Evolutionary conservation across 1,284 basidiomycete species (phyloP), one percentile per base, ranked within the genome.

Genomic region (Microbotryum scabiosae): DNA sequence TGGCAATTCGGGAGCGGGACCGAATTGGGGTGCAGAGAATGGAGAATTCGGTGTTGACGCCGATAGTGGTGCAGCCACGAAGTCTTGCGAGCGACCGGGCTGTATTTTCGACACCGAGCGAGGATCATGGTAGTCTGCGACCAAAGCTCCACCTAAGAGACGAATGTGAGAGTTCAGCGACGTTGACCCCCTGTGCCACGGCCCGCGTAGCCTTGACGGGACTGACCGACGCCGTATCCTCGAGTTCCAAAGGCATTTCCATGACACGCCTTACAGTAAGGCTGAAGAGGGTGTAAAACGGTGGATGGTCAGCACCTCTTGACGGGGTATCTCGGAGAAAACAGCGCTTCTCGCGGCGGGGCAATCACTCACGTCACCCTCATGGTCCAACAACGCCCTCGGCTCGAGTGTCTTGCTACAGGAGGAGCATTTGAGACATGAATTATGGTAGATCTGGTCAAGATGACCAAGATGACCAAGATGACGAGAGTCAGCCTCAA

Each of bases 371-470:
- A 75, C 76, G 62, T 68, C 50, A 5, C 67, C 65, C 60, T 76
- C 76, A 58, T 78, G 76, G 63, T 77, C 75, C 9, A 76, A 72
- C 18, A 77, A 57, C 16, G 68, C 62, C 5, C 75, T 72, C 12
- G 75, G 71, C 61, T 78, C 76, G 20, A 78, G 70, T 8, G 74
- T 63, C 64, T 77, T 78, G 53, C 68, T 65, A 66, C 77, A 78
- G 9, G 69, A 63, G 36, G 65, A 57, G 60, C 77, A 78, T 57
- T 76, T 75, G 50, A 78, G 65, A 57, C 77, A 78, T 1, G 71
- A 61, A 62, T 78, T 78, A 68, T 78, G 77, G 54, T 77, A 78
- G 49, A 75, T 73, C 75, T 76, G 64, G n/a, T 10, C 21, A 53
- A 18, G 36, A 52, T 32, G 43, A 41, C n/a, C 21, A 53, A 18